These are phyloP conservation scores for Groenewaldozyma sp. DNA, from an alignment of 1,139 yeast species.

Conservation along the genomic window DNA sequence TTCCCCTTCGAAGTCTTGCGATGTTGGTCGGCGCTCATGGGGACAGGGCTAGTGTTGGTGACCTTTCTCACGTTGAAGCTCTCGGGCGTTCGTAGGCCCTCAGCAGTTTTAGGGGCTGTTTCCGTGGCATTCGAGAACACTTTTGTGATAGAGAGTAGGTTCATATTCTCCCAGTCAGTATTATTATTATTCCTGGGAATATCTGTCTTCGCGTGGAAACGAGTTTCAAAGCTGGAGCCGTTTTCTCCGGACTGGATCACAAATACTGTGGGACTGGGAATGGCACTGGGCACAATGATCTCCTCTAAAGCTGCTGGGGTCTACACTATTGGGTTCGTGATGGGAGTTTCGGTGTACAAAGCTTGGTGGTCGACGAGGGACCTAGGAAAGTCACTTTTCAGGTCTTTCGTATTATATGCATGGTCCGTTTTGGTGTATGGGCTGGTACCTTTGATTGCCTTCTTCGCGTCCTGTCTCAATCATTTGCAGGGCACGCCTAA, in stretches of 20 bases:
- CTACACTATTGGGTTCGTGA: slow-evolving; percentile 45
- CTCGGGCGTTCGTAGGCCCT: slow-evolving; percentile 35
- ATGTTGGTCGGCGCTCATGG: slow-evolving; percentile 44
- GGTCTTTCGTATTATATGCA: slow-evolving; percentile 30
- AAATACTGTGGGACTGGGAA: slow-evolving; percentile 36
- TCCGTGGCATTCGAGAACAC: slow-evolving; percentile 48
- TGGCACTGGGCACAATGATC: slow-evolving; percentile 44
- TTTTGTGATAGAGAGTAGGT: slow-evolving; percentile 41
- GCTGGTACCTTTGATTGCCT: slow-evolving; percentile 42
- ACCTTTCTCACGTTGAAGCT: slow-evolving; percentile 43
- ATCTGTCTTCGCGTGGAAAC: slow-evolving; percentile 38
- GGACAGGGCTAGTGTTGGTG: slow-evolving; percentile 38
- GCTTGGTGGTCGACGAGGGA: slow-evolving; percentile 57
- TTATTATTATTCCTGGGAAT: slow-evolving; percentile 40
- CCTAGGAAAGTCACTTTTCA: slow-evolving; percentile 31
- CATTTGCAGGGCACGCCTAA: slow-evolving; percentile 43
- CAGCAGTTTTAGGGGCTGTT: slow-evolving; percentile 39
- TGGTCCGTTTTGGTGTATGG: slow-evolving; percentile 31
- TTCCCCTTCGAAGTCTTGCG: slow-evolving; percentile 33
- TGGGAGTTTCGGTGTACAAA: slow-evolving; percentile 33
- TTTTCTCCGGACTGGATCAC: slow-evolving; percentile 40
- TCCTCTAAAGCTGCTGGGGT: slow-evolving; percentile 50
- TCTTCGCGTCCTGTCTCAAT: slow-evolving; percentile 34
- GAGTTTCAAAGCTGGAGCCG: slow-evolving; percentile 31
- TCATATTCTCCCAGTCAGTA: slow-evolving; percentile 44